Conservation (phyloP, 495 filamentous ascomycete genomes). For the Xylaria castorea region DNA sequence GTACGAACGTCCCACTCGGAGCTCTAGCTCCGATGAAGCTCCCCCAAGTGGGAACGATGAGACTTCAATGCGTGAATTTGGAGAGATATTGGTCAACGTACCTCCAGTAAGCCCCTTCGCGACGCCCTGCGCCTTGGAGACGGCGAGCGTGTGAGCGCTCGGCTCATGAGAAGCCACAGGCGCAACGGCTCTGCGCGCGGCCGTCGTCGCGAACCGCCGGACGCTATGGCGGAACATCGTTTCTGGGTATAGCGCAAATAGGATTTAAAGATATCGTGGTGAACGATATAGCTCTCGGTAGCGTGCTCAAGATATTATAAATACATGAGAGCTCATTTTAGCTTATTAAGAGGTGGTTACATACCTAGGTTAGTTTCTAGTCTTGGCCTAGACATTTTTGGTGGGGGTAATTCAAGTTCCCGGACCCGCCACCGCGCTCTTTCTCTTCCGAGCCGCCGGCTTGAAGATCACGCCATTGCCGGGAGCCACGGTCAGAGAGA, state of each 20-base stretch:
- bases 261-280: not conserved
- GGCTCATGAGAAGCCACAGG: constrained; percentile 38
- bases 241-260: not conserved
- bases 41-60: not conserved
- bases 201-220: constrained; percentile 58
- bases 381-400: constrained; percentile 26
- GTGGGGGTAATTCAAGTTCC: constrained; percentile 27
- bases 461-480: constrained; percentile 31
- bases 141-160: constrained; percentile 47
- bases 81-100: constrained; percentile 46
- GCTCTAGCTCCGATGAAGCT: not conserved
- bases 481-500: not conserved
- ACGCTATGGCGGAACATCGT: constrained; percentile 61
- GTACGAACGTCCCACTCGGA: not conserved
- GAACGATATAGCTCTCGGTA: not conserved
- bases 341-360: constrained; percentile 20
- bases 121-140: constrained; percentile 84
- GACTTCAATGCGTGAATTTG: not conserved
- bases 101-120: constrained; percentile 87
- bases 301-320: not conserved
- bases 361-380: not conserved
- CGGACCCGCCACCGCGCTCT: not conserved
- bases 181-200: constrained; percentile 43
- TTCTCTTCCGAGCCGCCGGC: constrained; percentile 21
- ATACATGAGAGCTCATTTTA: constrained; percentile 9